A percentile compares a stretch with the other conserved stretches of the same genome.
phyloP scores from a whole-genome alignment of 2,329 filamentous ascomycete genomes.

The Sporothrix pallida region DNA sequence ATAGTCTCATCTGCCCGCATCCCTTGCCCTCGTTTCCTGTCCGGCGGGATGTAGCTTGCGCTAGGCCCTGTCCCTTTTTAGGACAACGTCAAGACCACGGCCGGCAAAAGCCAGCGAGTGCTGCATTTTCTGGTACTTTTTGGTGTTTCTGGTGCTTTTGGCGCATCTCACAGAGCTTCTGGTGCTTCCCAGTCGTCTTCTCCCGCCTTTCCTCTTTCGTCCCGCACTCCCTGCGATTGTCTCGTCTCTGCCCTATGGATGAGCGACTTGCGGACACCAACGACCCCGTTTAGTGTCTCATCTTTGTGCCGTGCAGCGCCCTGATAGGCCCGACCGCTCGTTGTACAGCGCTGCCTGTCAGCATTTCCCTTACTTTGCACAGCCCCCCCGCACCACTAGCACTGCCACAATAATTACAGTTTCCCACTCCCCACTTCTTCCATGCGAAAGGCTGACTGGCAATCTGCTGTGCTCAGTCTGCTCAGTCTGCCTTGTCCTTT shows the following conservation, averaged over 20 bases:
- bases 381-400: constrained; percentile 48
- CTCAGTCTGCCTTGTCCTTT: constrained; percentile 52
- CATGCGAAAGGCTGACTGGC: constrained; percentile 51
- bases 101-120: constrained; percentile 3
- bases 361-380: constrained; percentile 45
- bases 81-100: constrained; percentile 5
- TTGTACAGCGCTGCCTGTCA: constrained; percentile 37
- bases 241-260: constrained; percentile 12
- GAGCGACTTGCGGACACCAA: neutral
- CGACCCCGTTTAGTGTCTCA: constrained; percentile 34
- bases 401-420: constrained; percentile 47
- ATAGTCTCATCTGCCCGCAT: constrained; percentile 19
- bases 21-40: constrained; percentile 12
- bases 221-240: neutral
- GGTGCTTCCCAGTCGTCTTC: constrained; percentile 19
- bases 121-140: neutral
- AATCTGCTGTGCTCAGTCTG: neutral
- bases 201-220: constrained; percentile 27
- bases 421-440: constrained; percentile 38
- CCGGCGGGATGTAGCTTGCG: neutral
- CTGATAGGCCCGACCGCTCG: constrained; percentile 34
- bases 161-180: constrained; percentile 22
- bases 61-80: neutral
- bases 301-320: constrained; percentile 29
- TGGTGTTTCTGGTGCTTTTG: neutral